phyloP scores from a whole-genome alignment of 2,329 filamentous ascomycete genomes.

The Nemania sp. region DNA sequence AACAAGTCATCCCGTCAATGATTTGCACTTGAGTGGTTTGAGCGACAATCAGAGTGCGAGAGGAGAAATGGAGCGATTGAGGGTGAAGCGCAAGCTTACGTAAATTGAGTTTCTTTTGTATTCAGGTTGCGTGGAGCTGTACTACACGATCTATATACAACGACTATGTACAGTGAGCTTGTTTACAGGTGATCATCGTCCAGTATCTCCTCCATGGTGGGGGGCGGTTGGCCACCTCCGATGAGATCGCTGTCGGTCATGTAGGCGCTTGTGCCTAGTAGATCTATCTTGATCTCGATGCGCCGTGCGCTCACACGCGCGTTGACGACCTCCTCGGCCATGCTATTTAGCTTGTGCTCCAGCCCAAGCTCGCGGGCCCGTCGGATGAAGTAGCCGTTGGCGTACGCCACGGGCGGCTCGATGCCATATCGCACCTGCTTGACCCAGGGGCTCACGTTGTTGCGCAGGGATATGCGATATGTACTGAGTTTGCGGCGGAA shows the following conservation, averaged over 20 bases:
- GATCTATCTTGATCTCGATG: conserved; percentile 36
- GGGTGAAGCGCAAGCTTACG: too few species aligned
- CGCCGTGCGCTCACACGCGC: conserved; percentile 58
- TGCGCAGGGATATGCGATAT: conserved; percentile 55
- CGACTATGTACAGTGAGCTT: too few species aligned
- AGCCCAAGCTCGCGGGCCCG: conserved; percentile 74
- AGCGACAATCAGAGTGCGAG: too few species aligned
- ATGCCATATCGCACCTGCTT: conserved; percentile 63
- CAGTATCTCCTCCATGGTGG: conserved; percentile 18
- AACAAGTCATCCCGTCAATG: too few species aligned
- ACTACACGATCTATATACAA: conserved; percentile 25
- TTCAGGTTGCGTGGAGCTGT: too few species aligned
- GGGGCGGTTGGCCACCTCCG: conserved; percentile 23
- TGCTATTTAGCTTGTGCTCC: conserved; percentile 71
- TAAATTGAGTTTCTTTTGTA: too few species aligned
- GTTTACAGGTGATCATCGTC: too few species aligned
- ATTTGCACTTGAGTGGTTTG: too few species aligned
- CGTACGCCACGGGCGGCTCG: too few species aligned
- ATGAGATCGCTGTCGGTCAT: conserved; percentile 35
- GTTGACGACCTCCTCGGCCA: conserved; percentile 73
- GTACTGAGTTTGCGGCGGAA: conserved; percentile 65
- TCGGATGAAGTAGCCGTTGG: conserved; percentile 80
- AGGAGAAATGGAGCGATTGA: too few species aligned
- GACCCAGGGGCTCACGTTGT: conserved; percentile 69
- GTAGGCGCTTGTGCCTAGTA: conserved; percentile 31